These are phyloP conservation scores for Wickerhamiella azymoides DNA, from an alignment of 805 yeast species.

Conservation along the genomic window DNA sequence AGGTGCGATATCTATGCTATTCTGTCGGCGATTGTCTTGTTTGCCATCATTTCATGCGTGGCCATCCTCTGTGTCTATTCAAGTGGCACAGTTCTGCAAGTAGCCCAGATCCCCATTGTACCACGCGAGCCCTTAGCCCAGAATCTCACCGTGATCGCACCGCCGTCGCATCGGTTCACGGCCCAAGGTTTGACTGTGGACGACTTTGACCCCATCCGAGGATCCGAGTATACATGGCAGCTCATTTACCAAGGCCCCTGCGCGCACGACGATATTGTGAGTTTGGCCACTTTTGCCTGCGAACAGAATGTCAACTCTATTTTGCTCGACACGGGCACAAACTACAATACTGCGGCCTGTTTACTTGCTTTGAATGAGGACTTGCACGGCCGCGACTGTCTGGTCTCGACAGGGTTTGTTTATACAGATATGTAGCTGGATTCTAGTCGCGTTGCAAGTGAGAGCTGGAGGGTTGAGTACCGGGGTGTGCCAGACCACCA, in stretches of 20 bases:
- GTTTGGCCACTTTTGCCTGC: not conserved
- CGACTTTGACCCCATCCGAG: not conserved
- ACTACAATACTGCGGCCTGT: not conserved
- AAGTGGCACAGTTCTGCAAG: no score
- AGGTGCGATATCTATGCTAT: no score
- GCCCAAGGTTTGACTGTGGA: not conserved
- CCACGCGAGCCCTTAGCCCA: no score
- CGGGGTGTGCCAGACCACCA: no score
- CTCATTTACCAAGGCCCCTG: not conserved
- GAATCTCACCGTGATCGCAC: no score
- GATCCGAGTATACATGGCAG: not conserved
- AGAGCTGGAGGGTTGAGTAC: not conserved
- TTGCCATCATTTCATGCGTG: no score
- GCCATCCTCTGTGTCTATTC: no score
- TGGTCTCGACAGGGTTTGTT: not conserved
- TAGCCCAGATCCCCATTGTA: no score
- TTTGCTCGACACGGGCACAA: not conserved
- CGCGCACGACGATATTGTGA: not conserved
- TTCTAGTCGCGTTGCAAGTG: no score
- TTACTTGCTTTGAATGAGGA: not conserved
- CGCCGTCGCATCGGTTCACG: not conserved
- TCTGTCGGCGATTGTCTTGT: no score
- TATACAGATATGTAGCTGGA: no score
- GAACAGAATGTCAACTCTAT: not conserved
- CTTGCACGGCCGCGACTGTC: not conserved